Evolutionary conservation across 257 asterid species (phyloP).

Genomic region (Solanum etuberosum): DNA sequence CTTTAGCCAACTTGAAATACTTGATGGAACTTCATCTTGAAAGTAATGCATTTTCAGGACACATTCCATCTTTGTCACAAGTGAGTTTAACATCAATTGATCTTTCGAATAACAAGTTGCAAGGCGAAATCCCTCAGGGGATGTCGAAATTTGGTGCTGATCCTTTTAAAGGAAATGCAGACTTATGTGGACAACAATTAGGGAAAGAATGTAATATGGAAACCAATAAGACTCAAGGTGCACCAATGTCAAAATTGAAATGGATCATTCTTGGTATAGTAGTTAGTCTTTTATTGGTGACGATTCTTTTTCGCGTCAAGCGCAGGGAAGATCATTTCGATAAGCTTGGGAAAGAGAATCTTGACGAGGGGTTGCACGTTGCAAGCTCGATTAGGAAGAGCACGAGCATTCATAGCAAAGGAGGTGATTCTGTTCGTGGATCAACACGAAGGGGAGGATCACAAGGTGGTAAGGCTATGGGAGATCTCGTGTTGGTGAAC

Average conservation of each 20-base stretch:
- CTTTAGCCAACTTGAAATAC: constrained; percentile 18
- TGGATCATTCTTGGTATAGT: constrained; percentile 58
- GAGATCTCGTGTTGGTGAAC: constrained; percentile 59
- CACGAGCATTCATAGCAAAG: constrained; percentile 15
- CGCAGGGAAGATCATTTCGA: constrained; percentile 27
- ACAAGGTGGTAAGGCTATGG: constrained; percentile 4
- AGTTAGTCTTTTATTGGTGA: constrained; percentile 30
- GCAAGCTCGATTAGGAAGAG: constrained; percentile 20
- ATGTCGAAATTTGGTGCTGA: constrained; percentile 34
- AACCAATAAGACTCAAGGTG: not conserved
- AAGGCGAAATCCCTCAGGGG: constrained; percentile 61
- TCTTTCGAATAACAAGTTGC: constrained; percentile 38
- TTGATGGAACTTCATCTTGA: constrained; percentile 34
- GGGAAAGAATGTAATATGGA: constrained; percentile 24
- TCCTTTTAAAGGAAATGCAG: constrained; percentile 44
- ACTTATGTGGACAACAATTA: constrained; percentile 47
- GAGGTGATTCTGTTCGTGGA: constrained; percentile 7
- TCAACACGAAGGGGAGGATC: constrained; percentile 27
- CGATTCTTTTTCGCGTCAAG: constrained; percentile 41
- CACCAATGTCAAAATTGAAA: constrained; percentile 12
- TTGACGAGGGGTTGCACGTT: constrained; percentile 36
- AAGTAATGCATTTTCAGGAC: constrained; percentile 52
- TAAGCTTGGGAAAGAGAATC: constrained; percentile 34
- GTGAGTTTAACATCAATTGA: constrained; percentile 19
- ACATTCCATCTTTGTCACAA: constrained; percentile 32